Evolutionary conservation across 192 early-diverging fungal species (phyloP).

Genomic region (Paraglomus occultum): DNA sequence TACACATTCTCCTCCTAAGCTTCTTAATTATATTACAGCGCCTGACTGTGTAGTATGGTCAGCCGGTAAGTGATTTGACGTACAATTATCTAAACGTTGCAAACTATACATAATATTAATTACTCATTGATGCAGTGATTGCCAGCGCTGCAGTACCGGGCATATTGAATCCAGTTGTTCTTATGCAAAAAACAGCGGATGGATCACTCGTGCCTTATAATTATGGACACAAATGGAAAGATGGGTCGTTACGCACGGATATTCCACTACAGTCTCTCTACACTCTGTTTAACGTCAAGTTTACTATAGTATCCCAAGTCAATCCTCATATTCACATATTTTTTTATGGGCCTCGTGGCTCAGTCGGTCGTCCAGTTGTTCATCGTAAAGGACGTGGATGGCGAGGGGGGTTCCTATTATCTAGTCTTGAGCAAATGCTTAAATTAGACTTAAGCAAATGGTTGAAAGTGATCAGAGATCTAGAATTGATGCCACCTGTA

Average conservation of each 20-base stretch:
- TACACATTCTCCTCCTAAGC: constrained; percentile 70
- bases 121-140: constrained; percentile 46
- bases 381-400: constrained; percentile 74
- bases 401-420: constrained; percentile 87
- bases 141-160: constrained; percentile 86
- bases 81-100: neutral
- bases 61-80: constrained; percentile 47
- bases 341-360: constrained; percentile 79
- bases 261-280: constrained; percentile 76
- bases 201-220: constrained; percentile 70
- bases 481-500: constrained; percentile 74
- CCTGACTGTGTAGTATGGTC: constrained; percentile 86
- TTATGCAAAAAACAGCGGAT: constrained; percentile 72
- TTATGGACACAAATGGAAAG: constrained; percentile 77
- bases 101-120: neutral
- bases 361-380: constrained; percentile 70
- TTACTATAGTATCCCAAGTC: constrained; percentile 79
- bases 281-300: constrained; percentile 80
- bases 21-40: constrained; percentile 86
- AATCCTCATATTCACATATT: constrained; percentile 89
- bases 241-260: constrained; percentile 83
- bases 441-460: constrained; percentile 87
- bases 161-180: constrained; percentile 75
- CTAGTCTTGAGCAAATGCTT: constrained; percentile 73
- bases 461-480: constrained; percentile 74